phyloP scores from a whole-genome alignment of 2,329 filamentous ascomycete species.

The Alternaria triticina region DNA sequence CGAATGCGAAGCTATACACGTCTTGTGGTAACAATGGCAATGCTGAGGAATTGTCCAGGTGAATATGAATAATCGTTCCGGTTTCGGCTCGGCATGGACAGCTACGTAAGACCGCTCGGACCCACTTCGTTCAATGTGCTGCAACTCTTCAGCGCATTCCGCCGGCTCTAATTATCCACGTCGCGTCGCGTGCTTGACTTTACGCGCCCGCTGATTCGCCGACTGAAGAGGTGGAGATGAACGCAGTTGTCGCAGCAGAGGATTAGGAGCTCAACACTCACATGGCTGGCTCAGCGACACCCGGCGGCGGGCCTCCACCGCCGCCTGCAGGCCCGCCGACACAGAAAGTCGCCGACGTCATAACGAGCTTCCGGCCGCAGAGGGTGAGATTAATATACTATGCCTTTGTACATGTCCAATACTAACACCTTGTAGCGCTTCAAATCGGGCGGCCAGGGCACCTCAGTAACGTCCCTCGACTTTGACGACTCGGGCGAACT shows the following conservation, averaged over 20 bases:
- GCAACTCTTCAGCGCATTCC: constrained; percentile 16
- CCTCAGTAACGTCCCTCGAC: constrained; percentile 85
- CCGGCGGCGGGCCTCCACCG: constrained; percentile 35
- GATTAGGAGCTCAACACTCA: constrained; percentile 11
- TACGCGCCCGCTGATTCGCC: constrained; percentile 7
- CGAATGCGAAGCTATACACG: constrained; percentile 2
- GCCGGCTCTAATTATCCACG: constrained; percentile 15
- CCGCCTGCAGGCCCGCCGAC: constrained; percentile 46
- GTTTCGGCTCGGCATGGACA: constrained; percentile 10
- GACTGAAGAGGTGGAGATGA: constrained; percentile 5
- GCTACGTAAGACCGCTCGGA: constrained; percentile 1
- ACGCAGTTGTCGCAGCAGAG: constrained; percentile 4
- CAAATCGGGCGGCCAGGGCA: constrained; percentile 55
- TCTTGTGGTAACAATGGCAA: neutral
- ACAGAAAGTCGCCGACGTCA: constrained; percentile 75
- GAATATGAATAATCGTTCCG: constrained; percentile 24
- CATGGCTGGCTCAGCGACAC: constrained; percentile 45
- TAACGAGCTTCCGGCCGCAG: constrained; percentile 77
- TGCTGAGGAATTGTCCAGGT: constrained; percentile 3
- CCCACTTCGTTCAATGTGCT: constrained; percentile 1
- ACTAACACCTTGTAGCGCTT: constrained; percentile 49
- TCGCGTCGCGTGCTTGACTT: constrained; percentile 8
- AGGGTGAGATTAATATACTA: constrained; percentile 62
- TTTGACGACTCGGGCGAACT: constrained; percentile 96
- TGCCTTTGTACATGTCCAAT: neutral